These are phyloP conservation scores for Boletus rex-veris DNA, from an alignment of 768 basidiomycete genomes.

Conservation along the genomic window DNA sequence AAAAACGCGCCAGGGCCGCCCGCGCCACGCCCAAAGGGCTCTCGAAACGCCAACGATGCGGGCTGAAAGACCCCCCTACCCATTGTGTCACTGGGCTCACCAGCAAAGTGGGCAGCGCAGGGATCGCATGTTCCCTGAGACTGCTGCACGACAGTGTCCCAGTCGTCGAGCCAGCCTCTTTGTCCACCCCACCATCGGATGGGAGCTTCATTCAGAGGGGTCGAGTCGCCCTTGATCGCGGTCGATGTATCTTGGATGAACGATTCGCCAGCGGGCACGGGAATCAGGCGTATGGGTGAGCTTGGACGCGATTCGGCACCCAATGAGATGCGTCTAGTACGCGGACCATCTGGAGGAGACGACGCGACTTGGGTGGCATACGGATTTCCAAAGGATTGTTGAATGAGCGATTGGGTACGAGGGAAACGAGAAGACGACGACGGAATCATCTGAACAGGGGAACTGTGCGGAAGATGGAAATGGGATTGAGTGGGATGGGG, in stretches of 20 bases:
- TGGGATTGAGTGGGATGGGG: conserved; percentile 6
- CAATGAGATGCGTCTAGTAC: conserved; percentile 8
- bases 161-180: conserved; percentile 18
- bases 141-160: conserved; percentile 7
- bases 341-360: background rate
- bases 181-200: conserved; percentile 20
- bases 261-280: background rate
- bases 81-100: background rate
- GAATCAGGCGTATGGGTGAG: background rate
- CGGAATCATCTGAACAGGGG: background rate
- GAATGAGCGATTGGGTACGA: conserved; percentile 17
- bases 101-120: background rate
- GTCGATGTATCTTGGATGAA: background rate
- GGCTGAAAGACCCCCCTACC: background rate
- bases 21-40: background rate
- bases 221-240: conserved; percentile 1
- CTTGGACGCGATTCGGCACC: conserved; percentile 1
- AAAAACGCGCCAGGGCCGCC: conserved; percentile 8
- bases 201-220: conserved; percentile 18
- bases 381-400: conserved; percentile 10
- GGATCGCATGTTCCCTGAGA: background rate
- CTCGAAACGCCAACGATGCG: background rate
- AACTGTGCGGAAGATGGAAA: background rate
- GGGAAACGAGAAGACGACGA: conserved; percentile 8
- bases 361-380: background rate